Percentiles rank a stretch among this genome's conserved stretches.
phyloP scores from a whole-genome alignment of 2,329 filamentous ascomycete genomes.

The Paecilomyces formosus region DNA sequence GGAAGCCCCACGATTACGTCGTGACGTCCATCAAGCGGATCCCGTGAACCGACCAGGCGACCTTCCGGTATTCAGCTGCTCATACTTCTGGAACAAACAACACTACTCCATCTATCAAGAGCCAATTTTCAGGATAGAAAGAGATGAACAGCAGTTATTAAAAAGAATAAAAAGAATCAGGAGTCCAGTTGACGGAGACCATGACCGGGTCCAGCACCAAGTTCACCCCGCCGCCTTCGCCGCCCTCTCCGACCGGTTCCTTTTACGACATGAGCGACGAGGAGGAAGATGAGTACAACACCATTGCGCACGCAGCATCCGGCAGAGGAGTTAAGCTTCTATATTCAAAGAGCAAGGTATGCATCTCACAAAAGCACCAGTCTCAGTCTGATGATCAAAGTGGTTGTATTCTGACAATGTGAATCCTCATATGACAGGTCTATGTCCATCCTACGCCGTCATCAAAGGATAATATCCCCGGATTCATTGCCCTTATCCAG shows the following conservation, averaged over 20 bases:
- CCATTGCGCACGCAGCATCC: slow-evolving; percentile 70
- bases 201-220: slow-evolving; percentile 10
- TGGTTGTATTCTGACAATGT: slow-evolving; percentile 2
- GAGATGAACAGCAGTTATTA: neutral
- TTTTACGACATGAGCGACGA: slow-evolving; percentile 97
- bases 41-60: neutral
- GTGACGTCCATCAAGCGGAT: neutral
- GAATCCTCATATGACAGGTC: slow-evolving; percentile 49
- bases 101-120: neutral
- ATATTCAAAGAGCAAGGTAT: slow-evolving; percentile 91
- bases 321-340: slow-evolving; percentile 85
- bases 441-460: slow-evolving; percentile 93
- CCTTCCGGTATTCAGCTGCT: neutral
- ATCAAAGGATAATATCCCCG: slow-evolving; percentile 89
- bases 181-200: neutral
- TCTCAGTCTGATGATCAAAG: neutral
- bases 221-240: slow-evolving; percentile 33
- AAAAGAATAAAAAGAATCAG: neutral
- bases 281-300: slow-evolving; percentile 91
- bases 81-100: neutral
- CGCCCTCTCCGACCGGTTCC: slow-evolving; percentile 70
- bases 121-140: neutral
- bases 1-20: slow-evolving; percentile 13
- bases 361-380: slow-evolving; percentile 9
- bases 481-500: slow-evolving; percentile 87